phyloP scores from a whole-genome alignment of 1,139 yeast genomes.

The Nakaseomyces glabratus region DNA sequence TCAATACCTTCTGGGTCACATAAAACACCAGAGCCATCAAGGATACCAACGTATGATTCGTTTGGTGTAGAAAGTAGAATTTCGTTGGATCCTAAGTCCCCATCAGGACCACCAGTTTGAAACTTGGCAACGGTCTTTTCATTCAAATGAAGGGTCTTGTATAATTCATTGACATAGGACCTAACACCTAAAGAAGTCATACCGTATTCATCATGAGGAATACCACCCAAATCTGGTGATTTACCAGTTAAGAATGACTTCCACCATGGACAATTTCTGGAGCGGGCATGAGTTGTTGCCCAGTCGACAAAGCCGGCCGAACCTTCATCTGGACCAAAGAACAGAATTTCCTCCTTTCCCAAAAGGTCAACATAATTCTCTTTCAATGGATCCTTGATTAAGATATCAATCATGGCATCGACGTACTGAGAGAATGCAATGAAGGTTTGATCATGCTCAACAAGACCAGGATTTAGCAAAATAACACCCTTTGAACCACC shows the following conservation, averaged over 20 bases:
- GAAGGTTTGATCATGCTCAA: slow-evolving; percentile 73
- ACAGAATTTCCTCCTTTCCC: slow-evolving; percentile 77
- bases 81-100: slow-evolving; percentile 95
- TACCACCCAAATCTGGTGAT: slow-evolving; percentile 87
- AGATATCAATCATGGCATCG: slow-evolving; percentile 80
- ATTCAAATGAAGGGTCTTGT: slow-evolving; percentile 60
- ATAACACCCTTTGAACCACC: slow-evolving; percentile 99
- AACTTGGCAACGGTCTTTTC: slow-evolving; percentile 61
- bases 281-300: slow-evolving; percentile 95
- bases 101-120: slow-evolving; percentile 99
- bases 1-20: slow-evolving; percentile 88
- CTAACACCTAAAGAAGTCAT: slow-evolving; percentile 95
- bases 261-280: slow-evolving; percentile 98
- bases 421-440: slow-evolving; percentile 88
- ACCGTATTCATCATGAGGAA: slow-evolving; percentile 96
- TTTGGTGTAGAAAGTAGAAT: slow-evolving; percentile 65
- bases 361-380: slow-evolving; percentile 81
- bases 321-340: slow-evolving; percentile 98
- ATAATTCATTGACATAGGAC: slow-evolving; percentile 82
- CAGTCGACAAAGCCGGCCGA: slow-evolving; percentile 93
- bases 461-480: slow-evolving; percentile 62
- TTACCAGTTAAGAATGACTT: slow-evolving; percentile 97
- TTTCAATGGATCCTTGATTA: slow-evolving; percentile 71
- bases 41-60: slow-evolving; percentile 79
- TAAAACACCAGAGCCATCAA: slow-evolving; percentile 93